Evolutionary conservation across 2,329 filamentous ascomycete genomes (phyloP).

Genomic region (Sphaerostilbella broomeana): DNA sequence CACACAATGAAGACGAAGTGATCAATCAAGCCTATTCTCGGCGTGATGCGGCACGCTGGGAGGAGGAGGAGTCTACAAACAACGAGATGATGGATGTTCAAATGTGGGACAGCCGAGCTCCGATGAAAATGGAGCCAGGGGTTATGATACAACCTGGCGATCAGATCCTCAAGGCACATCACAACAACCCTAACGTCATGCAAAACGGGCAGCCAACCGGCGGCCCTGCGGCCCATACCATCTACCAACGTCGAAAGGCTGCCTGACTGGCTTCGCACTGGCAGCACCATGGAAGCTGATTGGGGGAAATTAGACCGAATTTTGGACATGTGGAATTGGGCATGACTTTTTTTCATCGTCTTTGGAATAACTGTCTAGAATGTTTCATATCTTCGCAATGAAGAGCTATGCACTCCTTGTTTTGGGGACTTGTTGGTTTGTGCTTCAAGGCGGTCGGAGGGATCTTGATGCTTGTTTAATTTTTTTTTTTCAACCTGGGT

Average conservation of each 20-base stretch:
- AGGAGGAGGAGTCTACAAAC: conserved; percentile 20
- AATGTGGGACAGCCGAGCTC: conserved; percentile 24
- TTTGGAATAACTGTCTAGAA: conserved; percentile 24
- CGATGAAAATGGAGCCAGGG: conserved; percentile 24
- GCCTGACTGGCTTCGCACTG: not conserved
- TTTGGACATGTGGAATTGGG: conserved; percentile 1
- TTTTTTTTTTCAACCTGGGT: conserved; percentile 4
- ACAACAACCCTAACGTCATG: not conserved
- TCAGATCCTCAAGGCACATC: conserved; percentile 17
- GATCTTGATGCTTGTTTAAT: conserved; percentile 6
- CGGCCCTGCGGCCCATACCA: conserved; percentile 1
- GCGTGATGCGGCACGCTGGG: conserved; percentile 21
- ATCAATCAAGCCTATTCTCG: conserved; percentile 27
- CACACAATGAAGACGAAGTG: conserved; percentile 29
- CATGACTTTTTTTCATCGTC: conserved; percentile 7
- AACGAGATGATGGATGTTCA: conserved; percentile 24
- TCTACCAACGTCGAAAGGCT: conserved; percentile 8
- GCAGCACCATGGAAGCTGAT: too few species aligned
- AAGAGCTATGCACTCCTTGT: conserved; percentile 23
- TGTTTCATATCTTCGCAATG: conserved; percentile 28
- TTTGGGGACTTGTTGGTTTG: conserved; percentile 6
- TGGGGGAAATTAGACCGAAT: too few species aligned
- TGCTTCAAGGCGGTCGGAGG: not conserved
- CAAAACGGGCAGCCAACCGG: not conserved
- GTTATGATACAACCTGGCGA: conserved; percentile 17